Evolutionary conservation across 352 stramenopile species (phyloP).

Genomic region (Globisporangium yorkense): DNA sequence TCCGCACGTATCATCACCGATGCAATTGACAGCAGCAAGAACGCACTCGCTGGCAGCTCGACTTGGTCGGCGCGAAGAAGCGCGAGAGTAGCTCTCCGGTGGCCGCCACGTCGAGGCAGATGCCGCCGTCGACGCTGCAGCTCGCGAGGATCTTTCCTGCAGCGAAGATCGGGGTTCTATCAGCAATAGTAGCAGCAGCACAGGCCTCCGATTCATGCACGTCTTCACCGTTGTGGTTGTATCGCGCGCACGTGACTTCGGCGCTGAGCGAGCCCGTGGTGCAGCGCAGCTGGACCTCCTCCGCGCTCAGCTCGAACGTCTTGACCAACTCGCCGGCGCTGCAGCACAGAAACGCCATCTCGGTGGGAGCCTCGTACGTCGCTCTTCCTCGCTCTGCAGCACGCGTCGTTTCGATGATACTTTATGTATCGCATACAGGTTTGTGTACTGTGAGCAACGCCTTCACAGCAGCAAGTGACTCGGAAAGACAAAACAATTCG

Average conservation of each 20-base stretch:
- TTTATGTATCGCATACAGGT: too few species aligned
- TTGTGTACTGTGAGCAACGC: too few species aligned
- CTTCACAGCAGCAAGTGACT: too few species aligned
- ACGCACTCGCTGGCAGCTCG: constrained; percentile 29
- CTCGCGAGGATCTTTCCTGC: constrained; percentile 57
- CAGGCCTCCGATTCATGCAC: neutral
- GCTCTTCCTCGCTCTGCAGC: neutral
- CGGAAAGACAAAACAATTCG: too few species aligned
- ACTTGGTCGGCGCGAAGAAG: constrained; percentile 52
- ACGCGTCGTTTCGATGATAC: neutral
- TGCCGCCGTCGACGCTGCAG: constrained; percentile 49
- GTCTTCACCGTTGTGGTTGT: constrained; percentile 51
- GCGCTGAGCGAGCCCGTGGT: constrained; percentile 43
- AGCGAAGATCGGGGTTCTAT: neutral
- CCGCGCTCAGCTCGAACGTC: constrained; percentile 53
- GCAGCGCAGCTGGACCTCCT: constrained; percentile 35
- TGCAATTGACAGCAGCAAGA: neutral
- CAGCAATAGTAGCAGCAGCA: neutral
- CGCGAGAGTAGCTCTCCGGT: constrained; percentile 55
- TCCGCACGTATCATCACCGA: neutral
- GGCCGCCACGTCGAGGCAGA: constrained; percentile 47
- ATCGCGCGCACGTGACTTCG: constrained; percentile 53
- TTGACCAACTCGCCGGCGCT: constrained; percentile 41
- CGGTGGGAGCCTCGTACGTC: too few species aligned
- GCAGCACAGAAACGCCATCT: constrained; percentile 52